Conservation (phyloP, 2,329 filamentous ascomycete genomes). For the Aspergillus intermedius region DNA sequence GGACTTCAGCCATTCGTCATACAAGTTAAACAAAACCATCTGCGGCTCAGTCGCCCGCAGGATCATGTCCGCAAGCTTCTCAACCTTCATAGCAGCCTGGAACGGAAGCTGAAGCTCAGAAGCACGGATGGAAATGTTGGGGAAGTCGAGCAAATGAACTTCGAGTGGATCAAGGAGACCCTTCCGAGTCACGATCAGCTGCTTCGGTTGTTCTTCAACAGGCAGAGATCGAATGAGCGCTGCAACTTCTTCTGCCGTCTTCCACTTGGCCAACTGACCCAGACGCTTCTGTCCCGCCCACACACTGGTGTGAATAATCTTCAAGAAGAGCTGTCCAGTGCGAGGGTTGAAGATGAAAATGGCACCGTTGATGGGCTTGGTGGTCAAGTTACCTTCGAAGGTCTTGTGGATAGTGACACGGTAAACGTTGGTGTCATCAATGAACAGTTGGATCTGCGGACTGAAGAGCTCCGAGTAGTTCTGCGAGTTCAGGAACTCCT, state of each 20-base stretch:
- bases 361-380: constrained; percentile 97
- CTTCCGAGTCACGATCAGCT: constrained; percentile 96
- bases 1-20: constrained; percentile 97
- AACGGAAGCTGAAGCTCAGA: constrained; percentile 96
- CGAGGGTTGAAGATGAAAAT: constrained; percentile 99
- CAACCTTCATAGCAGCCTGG: constrained; percentile 99
- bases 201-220: constrained; percentile 96
- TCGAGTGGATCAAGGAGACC: constrained; percentile 94
- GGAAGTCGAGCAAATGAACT: constrained; percentile 95
- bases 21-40: constrained; percentile 98
- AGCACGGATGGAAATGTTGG: constrained; percentile 96
- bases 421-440: constrained; percentile 98
- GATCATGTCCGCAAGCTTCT: constrained; percentile 99
- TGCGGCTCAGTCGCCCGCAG: constrained; percentile 96
- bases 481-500: constrained; percentile 98
- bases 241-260: constrained; percentile 98
- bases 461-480: constrained; percentile 99
- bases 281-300: constrained; percentile 99
- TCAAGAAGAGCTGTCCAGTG: constrained; percentile 93
- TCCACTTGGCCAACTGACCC: constrained; percentile 97
- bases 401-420: constrained; percentile 99
- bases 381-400: constrained; percentile 97
- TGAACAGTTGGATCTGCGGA: constrained; percentile 97
- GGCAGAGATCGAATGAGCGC: constrained; percentile 91
- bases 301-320: constrained; percentile 98